Percentiles rank a stretch among this genome's conserved stretches.
Evolutionary conservation across 176 grass and related monocot species (phyloP).

Genomic region (Avena atlantica): DNA sequence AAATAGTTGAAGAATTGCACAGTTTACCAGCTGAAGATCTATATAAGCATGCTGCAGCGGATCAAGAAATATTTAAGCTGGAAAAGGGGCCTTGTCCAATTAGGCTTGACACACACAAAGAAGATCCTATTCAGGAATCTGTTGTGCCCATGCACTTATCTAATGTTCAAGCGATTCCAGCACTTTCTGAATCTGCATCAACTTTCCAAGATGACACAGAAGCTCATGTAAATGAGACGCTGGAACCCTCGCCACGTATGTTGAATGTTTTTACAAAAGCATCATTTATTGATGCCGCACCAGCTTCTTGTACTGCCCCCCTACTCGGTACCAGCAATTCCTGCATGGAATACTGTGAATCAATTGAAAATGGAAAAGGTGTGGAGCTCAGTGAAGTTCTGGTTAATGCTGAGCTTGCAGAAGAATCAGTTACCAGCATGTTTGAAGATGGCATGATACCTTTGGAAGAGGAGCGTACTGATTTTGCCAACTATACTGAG

Average conservation of each 20-base stretch:
- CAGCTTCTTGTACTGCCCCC: conserved; percentile 19
- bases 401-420: conserved; percentile 49
- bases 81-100: conserved; percentile 50
- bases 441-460: conserved; percentile 40
- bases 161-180: conserved; percentile 43
- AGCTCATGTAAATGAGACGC: conserved; percentile 17
- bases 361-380: conserved; percentile 32
- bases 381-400: conserved; percentile 44
- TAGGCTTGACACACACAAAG: conserved; percentile 38
- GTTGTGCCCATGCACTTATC: conserved; percentile 20
- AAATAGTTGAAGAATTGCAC: conserved; percentile 34
- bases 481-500: conserved; percentile 33
- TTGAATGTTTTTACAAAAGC: conserved; percentile 34
- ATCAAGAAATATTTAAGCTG: conserved; percentile 28
- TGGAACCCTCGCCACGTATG: neutral
- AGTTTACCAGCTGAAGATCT: conserved; percentile 45
- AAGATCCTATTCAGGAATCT: conserved; percentile 38
- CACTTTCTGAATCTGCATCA: conserved; percentile 26
- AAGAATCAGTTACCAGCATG: conserved; percentile 29
- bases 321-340: conserved; percentile 1
- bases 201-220: conserved; percentile 31
- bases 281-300: neutral
- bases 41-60: conserved; percentile 34
- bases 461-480: conserved; percentile 27
- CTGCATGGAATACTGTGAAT: conserved; percentile 32